Base-by-base conservation (phyloP, 78 protist species). In the Dictyostelium capitatum region DNA sequence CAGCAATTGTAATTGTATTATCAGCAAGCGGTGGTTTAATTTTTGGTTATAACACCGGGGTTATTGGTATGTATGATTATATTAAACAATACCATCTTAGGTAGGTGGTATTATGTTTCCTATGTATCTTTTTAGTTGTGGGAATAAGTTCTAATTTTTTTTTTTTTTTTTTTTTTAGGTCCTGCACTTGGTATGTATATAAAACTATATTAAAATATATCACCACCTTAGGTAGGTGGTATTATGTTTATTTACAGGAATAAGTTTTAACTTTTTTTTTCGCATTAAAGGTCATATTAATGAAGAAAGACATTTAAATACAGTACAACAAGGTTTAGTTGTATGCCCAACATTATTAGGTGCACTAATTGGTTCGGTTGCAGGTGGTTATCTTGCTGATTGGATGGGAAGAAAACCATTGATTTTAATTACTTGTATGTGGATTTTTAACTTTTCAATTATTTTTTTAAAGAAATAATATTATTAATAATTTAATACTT, bases 1-100 rank as follows among this genome's bases (percentile, higher is more conserved):
- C 57, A 14, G 79, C 50, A 28, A 15, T 72, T 14, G 43, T 72
- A 37, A 72, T 85, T 25, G 43, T 46, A 17, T 72, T 85, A 3
- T 59, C 83, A 47, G 59, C 54, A 9, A 14, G 79, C 4, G 82
- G 92, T 46, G 92, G 92, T 28, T 64, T 85, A 15, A 77, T 77
- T 41, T 85, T 85, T 85, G 92, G 92, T 2, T 85, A 77, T 64
- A 85, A 85, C 62, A 85, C 92, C 5, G 92, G 92, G 62, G 56
- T 85, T 32, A 85, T 85, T 64, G 54, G n/a, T n/a, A n/a, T n/a
- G n/a, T n/a, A n/a, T n/a, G n/a, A n/a, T n/a, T n/a, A n/a, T n/a
- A n/a, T n/a, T n/a, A n/a, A n/a, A n/a, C n/a, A n/a, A n/a, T n/a
- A n/a, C n/a, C n/a, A n/a, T n/a, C n/a, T n/a, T n/a, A n/a, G n/a